Base-by-base conservation (phyloP, 192 early-diverging fungal species). In the Backusella mclennaniae region DNA sequence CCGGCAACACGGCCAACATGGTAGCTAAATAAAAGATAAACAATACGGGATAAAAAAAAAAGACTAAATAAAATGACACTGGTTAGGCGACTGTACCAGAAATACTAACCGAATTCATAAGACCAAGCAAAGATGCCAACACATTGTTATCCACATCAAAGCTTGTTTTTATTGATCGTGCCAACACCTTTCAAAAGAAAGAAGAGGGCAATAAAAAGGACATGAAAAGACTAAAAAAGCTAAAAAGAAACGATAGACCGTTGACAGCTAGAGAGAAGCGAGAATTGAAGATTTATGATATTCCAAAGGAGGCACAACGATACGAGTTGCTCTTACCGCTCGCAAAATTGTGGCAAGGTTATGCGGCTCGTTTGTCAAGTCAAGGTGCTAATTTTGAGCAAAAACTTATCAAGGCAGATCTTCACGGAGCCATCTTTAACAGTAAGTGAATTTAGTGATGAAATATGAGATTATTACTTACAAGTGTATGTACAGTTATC, bases 341-440 rank as follows among this genome's bases (percentile, higher is more conserved):
- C 15, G 87, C 96, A 76, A 59, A 83, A 14, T 77, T 98, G 46
- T 98, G 96, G 96, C 82, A 77, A 49, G 85, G 87, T 19, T 96
- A 97, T 77, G 93, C 96, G 70, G 80, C 74, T 12, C 85, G 91
- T 33, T 79, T 98, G 82, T 69, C 42, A 77, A 74, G 2, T 35
- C 72, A 14, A 69, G 63, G 66, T 56, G 71, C 1, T 66, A 59
- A 15, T 80, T 85, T 41, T 75, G 85, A 71, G 5, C 84, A 86
- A 36, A 92, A 93, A 29, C 38, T 93, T 38, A 66, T 92, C 12
- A 94, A 94, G 70, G 95, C 95, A 1, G 96, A 98, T 74, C 90
- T 91, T 82, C 96, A 98, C 77, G 96, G 96, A 4, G 90, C 94
- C 1, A 81, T 85, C 17, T 66, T 98, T 14, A 89, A 92, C 7